These are phyloP conservation scores for Rhytidiadelphus loreus DNA, from an alignment of 225 moss, liverwort and hornwort genomes.

Conservation along the genomic window DNA sequence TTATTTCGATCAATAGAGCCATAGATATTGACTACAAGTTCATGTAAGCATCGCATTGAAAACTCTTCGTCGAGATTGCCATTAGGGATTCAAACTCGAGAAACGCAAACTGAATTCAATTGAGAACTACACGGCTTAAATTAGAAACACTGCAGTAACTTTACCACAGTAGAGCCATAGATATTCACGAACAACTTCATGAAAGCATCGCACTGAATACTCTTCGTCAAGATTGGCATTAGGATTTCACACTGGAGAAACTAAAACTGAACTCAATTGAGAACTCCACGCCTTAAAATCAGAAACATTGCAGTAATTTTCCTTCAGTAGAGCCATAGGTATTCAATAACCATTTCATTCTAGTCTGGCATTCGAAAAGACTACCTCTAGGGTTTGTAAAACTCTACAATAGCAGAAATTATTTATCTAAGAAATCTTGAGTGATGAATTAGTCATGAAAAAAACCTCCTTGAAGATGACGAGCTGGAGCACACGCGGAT, in stretches of 20 bases:
- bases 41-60: background rate
- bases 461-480: conserved; percentile 46
- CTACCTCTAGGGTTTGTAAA: background rate
- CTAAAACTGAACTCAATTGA: background rate
- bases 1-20: background rate
- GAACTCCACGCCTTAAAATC: background rate
- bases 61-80: background rate
- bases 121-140: background rate
- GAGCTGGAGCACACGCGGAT: conserved; percentile 11
- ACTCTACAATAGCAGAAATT: background rate
- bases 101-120: background rate
- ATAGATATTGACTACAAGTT: background rate
- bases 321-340: background rate
- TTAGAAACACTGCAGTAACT: background rate
- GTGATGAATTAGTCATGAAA: background rate
- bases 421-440: background rate
- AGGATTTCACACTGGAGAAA: background rate
- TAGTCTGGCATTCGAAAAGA: background rate
- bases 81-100: background rate
- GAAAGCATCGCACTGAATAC: background rate
- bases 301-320: background rate
- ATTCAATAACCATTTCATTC: background rate
- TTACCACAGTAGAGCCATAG: background rate
- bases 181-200: background rate
- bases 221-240: background rate